Base-by-base conservation (phyloP, 192 early-diverging fungal species). In the Backusella morwellensis region DNA sequence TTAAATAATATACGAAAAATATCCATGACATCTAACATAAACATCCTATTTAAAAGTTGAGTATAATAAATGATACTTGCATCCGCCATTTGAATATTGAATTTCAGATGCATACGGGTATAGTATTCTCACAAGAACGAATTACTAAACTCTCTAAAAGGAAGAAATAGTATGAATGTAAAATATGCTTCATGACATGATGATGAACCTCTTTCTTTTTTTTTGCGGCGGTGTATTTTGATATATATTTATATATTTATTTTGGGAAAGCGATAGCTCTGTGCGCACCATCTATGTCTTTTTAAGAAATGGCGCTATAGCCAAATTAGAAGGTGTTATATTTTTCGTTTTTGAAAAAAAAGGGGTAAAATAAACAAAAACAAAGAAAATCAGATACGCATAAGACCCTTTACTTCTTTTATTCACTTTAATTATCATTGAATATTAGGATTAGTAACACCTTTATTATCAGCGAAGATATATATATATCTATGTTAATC, bases 361-460 rank as follows among this genome's bases (percentile, higher is more conserved):
- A 29, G 56, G 56, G 56, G 56, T 63, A 63, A 63, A 63, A 63
- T 15, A 63, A 63, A 63, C 26, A 63, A 29, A 63, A 63, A 63
- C 23, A 63, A 63, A 12, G 12, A 63, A 11, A 56, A 19, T 50
- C 47, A 50, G 21, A 50, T n/a, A 50, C 7, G 19, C 47, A 50
- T n/a, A n/a, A n/a, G 47, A 50, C 19, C 21, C 47, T 50, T 50
- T 50, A 50, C 47, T 50, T 50, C 47, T 50, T 50, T 50, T 50
- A 50, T 21, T 50, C 47, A 50, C 47, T 50, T 50, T 50, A 50
- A 50, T n/a, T 50, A 50, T 6, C n/a, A 19, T 50, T n/a, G 4
- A 50, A 50, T 19, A 50, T 44, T 14, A 44, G 15, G 42, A 44
- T 17, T 44, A 44, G 15, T 44, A 44, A 44, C 17, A 44, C 4